These are phyloP conservation scores for Xylaria grammica DNA, from an alignment of 495 filamentous ascomycete species.

Conservation along the genomic window DNA sequence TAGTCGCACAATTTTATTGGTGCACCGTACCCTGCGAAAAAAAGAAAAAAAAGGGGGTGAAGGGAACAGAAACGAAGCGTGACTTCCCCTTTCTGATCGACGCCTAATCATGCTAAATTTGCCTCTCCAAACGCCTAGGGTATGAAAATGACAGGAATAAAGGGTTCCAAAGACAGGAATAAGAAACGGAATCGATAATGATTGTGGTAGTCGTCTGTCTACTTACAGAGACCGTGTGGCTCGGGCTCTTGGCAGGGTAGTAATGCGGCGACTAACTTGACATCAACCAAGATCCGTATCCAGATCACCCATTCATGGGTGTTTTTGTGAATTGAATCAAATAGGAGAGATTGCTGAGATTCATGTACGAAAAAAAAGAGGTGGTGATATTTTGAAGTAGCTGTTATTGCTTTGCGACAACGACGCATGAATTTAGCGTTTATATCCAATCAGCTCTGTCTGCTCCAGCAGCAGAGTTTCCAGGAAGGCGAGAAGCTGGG, in stretches of 20 bases:
- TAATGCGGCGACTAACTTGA: not conserved
- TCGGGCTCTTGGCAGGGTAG: not conserved
- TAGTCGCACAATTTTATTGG: not conserved
- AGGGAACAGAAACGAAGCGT: conserved; percentile 20
- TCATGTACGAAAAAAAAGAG: not conserved
- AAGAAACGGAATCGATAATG: conserved; percentile 2
- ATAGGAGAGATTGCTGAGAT: not conserved
- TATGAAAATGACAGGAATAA: conserved; percentile 28
- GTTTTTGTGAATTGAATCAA: not conserved
- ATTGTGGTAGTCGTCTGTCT: conserved; percentile 5
- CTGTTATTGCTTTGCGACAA: not conserved
- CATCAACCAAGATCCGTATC: not conserved
- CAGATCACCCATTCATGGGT: not conserved
- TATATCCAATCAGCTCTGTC: conserved; percentile 35
- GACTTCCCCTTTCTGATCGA: conserved; percentile 35
- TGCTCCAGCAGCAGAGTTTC: conserved; percentile 25
- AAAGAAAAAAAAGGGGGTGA: too few relatives aligned
- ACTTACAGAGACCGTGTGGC: not conserved
- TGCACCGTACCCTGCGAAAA: conserved; percentile 20
- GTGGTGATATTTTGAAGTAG: not conserved
- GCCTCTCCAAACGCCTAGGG: conserved; percentile 26
- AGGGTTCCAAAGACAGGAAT: conserved; percentile 4
- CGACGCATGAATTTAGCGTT: conserved; percentile 4
- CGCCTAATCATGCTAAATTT: conserved; percentile 37
- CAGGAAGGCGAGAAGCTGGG: conserved; percentile 22